Conservation (phyloP, 2,329 filamentous ascomycete genomes). For the Ceratocystis colombiana region DNA sequence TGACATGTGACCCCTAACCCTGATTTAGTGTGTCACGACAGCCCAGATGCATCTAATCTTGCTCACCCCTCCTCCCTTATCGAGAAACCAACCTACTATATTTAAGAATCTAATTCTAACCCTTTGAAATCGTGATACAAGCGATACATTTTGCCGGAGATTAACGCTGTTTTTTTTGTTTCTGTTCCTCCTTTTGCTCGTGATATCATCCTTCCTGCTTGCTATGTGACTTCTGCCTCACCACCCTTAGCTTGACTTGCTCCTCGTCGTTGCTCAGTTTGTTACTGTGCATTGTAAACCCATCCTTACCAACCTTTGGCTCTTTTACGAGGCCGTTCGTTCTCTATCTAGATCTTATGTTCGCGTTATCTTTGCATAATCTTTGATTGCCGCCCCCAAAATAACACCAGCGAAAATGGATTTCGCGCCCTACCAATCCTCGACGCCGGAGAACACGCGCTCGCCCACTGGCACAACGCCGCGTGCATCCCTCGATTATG, state of each 20-base stretch:
- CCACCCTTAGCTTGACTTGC: background rate
- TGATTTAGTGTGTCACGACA: background rate
- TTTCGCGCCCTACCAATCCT: conserved; percentile 95
- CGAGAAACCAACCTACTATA: no score
- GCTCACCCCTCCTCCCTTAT: background rate
- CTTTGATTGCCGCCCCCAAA: background rate
- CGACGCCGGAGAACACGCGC: conserved; percentile 72
- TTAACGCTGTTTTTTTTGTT: background rate
- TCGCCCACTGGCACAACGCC: conserved; percentile 52
- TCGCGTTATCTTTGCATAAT: background rate
- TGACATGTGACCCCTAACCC: background rate
- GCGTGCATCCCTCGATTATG: conserved; percentile 47
- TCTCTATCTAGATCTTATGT: background rate
- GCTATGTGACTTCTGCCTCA: background rate
- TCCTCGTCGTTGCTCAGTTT: background rate
- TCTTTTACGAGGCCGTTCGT: background rate
- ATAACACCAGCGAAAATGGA: conserved; percentile 50
- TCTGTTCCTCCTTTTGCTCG: background rate
- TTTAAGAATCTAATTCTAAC: background rate
- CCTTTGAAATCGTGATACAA: background rate
- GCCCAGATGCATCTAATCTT: background rate
- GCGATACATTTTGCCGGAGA: background rate
- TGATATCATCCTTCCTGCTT: background rate
- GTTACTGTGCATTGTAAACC: background rate
- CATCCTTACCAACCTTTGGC: background rate